Percentiles rank a stretch among this genome's conserved stretches.
Evolutionary conservation across 1,139 yeast species (phyloP).

Genomic region (Suhomyces atakaporum): DNA sequence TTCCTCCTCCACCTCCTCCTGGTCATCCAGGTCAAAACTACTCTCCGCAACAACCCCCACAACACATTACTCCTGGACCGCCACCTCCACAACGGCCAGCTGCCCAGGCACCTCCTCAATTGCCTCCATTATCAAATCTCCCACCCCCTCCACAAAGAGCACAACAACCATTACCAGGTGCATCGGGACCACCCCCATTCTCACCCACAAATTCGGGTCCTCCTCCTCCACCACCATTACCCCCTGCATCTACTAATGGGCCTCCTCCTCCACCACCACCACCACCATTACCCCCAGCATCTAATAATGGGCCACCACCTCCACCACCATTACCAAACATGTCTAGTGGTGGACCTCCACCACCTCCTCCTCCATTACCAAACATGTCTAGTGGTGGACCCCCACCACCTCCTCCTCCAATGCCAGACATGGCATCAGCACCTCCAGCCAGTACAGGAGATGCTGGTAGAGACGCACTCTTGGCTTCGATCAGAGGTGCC

Average conservation of each 20-base stretch:
- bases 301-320: slow-evolving; percentile 23
- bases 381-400: slow-evolving; percentile 10
- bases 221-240: slow-evolving; percentile 16
- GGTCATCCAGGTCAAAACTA: slow-evolving; percentile 2
- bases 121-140: slow-evolving; percentile 15
- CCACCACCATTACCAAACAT: slow-evolving; percentile 38
- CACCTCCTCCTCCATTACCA: slow-evolving; percentile 24
- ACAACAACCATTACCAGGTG: slow-evolving; percentile 23
- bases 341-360: slow-evolving; percentile 23
- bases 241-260: slow-evolving; percentile 11
- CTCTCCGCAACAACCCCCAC: not conserved
- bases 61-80: slow-evolving; percentile 8
- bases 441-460: slow-evolving; percentile 40
- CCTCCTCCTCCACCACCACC: slow-evolving; percentile 25
- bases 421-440: slow-evolving; percentile 6
- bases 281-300: slow-evolving; percentile 24
- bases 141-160: slow-evolving; percentile 16
- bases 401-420: slow-evolving; percentile 35
- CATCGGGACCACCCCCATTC: slow-evolving; percentile 3
- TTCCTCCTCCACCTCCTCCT: slow-evolving; percentile 9
- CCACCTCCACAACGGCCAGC: slow-evolving; percentile 24
- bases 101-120: slow-evolving; percentile 21
- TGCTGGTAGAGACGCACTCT: slow-evolving; percentile 73
- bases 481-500: slow-evolving; percentile 84
- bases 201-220: too few relatives aligned